Evolutionary conservation across 1,284 basidiomycete species (phyloP), one percentile per base, ranked within the genome.

Genomic region (Pulveroboletus sp.): DNA sequence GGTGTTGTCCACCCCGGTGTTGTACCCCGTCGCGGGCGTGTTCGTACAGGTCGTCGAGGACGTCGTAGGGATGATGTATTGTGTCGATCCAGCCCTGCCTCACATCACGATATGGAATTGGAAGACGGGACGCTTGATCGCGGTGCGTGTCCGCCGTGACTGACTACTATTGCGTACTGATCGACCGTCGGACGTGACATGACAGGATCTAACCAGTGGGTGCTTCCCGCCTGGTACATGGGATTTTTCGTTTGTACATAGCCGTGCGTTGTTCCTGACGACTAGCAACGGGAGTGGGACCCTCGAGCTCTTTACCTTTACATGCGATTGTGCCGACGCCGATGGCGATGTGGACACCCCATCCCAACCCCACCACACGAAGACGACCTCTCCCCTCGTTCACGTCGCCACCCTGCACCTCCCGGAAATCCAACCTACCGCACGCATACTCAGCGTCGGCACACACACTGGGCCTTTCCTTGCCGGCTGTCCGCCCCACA

Each of bases 61-160:
- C 49, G 68, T 82, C 24, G 62, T 85, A 39, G 81, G 77, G 10
- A 67, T 83, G 50, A 77, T 81, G 67, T 75, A 75, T 51, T 75
- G 70, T 61, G 54, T 61, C 31, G 64, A 72, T 25, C 5, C 22
- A 7, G 65, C 71, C 2, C 68, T 63, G 3, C 74, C 72, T 2
- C 70, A 75, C 0, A 66, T 84, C 11, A 58, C 79, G 26, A 69
- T 85, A 24, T 85, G 81, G 81, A 79, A 83, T 53, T 85, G 84
- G 83, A 75, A 67, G 57, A 76, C 74, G 1, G 81, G 78, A 0
- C 61, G 69, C 14, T n/a, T 73, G 28, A 63, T 83, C 42, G 73
- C 78, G 43, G 83, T 84, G 58, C 42, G 78, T 74, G n/a, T n/a
- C n/a, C n/a, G n/a, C n/a, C n/a, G n/a, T n/a, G n/a, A n/a, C n/a